Conservation (phyloP, 495 filamentous ascomycete species). For the Penicillium alfredii region DNA sequence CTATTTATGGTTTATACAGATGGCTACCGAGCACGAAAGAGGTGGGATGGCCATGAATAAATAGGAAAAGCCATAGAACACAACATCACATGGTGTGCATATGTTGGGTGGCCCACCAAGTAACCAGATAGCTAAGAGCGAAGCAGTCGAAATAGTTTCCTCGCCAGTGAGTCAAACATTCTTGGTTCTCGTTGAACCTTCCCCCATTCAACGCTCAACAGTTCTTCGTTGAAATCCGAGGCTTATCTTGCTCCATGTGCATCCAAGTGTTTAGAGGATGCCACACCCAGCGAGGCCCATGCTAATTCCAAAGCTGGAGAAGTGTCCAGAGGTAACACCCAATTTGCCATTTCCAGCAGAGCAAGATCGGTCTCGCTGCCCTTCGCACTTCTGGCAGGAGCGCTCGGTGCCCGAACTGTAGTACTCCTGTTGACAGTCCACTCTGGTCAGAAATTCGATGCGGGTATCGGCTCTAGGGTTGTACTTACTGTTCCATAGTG, state of each 20-base stretch:
- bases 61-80: not conserved
- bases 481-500: constrained; percentile 31
- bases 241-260: too few relatives aligned
- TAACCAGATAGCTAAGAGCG: too few relatives aligned
- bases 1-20: too few relatives aligned
- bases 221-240: too few relatives aligned
- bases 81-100: not conserved
- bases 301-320: constrained; percentile 26
- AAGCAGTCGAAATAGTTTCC: too few relatives aligned
- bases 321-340: constrained; percentile 25
- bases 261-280: too few relatives aligned
- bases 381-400: constrained; percentile 17
- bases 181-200: not conserved
- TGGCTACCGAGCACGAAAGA: not conserved
- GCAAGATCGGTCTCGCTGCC: constrained; percentile 26
- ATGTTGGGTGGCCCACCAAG: constrained; percentile 11
- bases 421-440: constrained; percentile 24
- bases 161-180: constrained; percentile 3
- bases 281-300: constrained; percentile 25
- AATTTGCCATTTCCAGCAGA: constrained; percentile 29
- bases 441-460: not conserved
- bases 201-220: too few relatives aligned
- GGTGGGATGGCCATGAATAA: not conserved
- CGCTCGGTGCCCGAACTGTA: constrained; percentile 24
- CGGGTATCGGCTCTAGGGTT: not conserved